phyloP scores from a whole-genome alignment of 441 rosid species.

The Codiaeum variegatum region DNA sequence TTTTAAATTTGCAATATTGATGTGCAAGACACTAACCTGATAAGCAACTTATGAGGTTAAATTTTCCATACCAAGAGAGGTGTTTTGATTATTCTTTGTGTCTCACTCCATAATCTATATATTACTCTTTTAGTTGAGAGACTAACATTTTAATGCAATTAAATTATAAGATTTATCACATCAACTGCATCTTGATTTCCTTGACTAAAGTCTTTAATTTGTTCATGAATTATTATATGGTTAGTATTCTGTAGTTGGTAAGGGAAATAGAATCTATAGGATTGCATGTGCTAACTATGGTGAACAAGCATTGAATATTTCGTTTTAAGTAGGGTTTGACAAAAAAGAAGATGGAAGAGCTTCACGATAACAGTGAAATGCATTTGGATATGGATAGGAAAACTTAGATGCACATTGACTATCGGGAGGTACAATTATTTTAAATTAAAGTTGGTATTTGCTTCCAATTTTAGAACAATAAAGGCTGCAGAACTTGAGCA shows the following conservation, averaged over 20 bases:
- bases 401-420: constrained; percentile 65
- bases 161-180: neutral
- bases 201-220: neutral
- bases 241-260: neutral
- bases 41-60: constrained; percentile 96
- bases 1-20: no score
- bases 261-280: neutral
- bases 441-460: no score
- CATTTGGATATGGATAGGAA: constrained; percentile 81
- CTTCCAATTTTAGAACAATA: no score
- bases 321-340: constrained; percentile 64
- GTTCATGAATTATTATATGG: neutral
- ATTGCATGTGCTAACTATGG: neutral
- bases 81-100: constrained; percentile 13
- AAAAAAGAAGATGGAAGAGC: constrained; percentile 88
- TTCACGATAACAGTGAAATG: constrained; percentile 89
- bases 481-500: no score
- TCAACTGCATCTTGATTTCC: neutral
- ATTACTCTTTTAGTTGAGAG: neutral
- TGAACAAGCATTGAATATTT: neutral
- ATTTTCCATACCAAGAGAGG: constrained; percentile 97
- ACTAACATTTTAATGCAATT: neutral
- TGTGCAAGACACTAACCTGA: constrained; percentile 82
- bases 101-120: no score
- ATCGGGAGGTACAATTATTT: constrained; percentile 71